These are phyloP conservation scores for Hymenoscyphus fraxineus DNA, from an alignment of 2,329 filamentous ascomycete genomes.

Conservation along the genomic window DNA sequence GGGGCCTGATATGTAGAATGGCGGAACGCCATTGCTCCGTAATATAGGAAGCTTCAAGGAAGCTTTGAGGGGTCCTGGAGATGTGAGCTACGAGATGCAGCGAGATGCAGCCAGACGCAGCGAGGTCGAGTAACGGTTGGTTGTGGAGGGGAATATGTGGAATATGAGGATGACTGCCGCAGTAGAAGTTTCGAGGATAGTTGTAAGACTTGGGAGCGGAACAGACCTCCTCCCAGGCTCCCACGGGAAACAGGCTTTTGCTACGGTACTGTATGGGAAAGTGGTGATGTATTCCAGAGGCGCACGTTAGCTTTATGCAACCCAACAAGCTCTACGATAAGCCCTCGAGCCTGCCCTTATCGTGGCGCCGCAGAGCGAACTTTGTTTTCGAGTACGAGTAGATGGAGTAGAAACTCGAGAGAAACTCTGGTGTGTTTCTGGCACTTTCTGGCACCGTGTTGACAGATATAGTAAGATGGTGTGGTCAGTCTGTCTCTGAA, in stretches of 20 bases:
- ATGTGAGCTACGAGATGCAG: background rate
- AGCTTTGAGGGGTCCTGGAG: background rate
- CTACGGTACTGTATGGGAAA: background rate
- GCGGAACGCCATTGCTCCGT: slow-evolving; percentile 52
- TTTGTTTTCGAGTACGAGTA: too few species aligned
- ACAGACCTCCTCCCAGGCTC: background rate
- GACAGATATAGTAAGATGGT: too few species aligned
- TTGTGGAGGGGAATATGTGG: background rate
- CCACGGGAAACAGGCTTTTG: background rate
- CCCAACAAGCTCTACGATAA: too few species aligned
- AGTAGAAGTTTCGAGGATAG: background rate
- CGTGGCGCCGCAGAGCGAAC: too few species aligned
- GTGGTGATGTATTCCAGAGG: slow-evolving; percentile 2
- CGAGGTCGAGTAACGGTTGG: background rate
- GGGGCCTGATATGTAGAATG: slow-evolving; percentile 53
- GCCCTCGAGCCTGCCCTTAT: too few species aligned
- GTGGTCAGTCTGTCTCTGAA: too few species aligned
- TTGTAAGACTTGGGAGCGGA: background rate
- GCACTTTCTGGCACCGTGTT: too few species aligned
- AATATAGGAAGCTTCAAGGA: background rate
- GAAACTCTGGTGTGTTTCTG: too few species aligned
- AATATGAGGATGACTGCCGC: background rate
- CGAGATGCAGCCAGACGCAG: background rate
- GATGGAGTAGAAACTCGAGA: too few species aligned
- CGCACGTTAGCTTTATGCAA: background rate